Conservation (phyloP, 306 rosid species). For the cucumber (Cucumis sativus) region DNA sequence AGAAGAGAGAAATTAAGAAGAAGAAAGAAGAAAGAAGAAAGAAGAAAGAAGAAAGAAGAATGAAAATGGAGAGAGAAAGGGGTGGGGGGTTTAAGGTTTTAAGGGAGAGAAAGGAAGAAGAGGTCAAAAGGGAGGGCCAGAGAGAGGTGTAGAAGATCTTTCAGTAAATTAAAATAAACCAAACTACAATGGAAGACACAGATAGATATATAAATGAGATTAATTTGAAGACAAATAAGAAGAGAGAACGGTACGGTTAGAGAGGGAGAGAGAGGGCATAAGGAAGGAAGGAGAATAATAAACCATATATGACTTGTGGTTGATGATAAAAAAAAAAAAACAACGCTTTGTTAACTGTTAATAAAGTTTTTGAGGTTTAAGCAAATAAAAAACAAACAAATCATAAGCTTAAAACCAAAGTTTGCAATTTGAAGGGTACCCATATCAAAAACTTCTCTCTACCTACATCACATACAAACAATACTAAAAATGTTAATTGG, state of each 20-base stretch:
- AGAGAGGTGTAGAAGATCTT: background rate
- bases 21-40: background rate
- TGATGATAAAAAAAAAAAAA: too few relatives aligned
- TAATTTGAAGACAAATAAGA: background rate
- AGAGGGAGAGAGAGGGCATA: background rate
- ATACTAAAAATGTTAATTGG: too few relatives aligned
- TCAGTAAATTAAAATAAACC: background rate
- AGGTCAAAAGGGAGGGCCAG: constrained; percentile 12
- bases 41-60: background rate
- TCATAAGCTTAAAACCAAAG: too few relatives aligned
- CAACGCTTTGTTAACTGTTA: too few relatives aligned
- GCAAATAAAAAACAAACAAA: too few relatives aligned
- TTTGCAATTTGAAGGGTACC: too few relatives aligned
- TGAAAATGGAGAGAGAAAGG: background rate
- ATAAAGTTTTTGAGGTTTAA: too few relatives aligned
- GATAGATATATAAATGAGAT: background rate
- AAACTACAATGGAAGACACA: too few relatives aligned
- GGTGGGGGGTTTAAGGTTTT: background rate
- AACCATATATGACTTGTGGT: background rate
- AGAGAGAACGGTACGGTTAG: background rate
- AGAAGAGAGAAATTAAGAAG: background rate
- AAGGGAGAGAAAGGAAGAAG: constrained; percentile 11
- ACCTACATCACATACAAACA: too few relatives aligned
- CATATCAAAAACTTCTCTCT: too few relatives aligned
- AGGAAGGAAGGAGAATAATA: background rate